Percentiles rank a stretch among this genome's conserved stretches.
phyloP scores from a whole-genome alignment of 768 basidiomycete genomes.

The Boletus vermiculosoides region DNA sequence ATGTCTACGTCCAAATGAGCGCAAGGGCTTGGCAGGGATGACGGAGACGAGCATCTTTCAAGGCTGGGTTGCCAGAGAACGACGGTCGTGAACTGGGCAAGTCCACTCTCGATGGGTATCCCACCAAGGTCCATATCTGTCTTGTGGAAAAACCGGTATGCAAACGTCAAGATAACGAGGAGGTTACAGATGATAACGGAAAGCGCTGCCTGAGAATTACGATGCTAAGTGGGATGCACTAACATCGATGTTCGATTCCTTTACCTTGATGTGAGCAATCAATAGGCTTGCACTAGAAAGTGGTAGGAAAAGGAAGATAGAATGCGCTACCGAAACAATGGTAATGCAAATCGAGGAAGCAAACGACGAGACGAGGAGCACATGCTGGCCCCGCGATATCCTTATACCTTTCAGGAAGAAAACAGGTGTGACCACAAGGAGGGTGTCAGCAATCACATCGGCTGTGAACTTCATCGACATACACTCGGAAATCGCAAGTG shows the following conservation, averaged over 20 bases:
- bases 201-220: slow-evolving; percentile 17
- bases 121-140: not conserved
- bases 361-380: slow-evolving; percentile 22
- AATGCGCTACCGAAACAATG: slow-evolving; percentile 13
- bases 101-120: not conserved
- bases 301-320: slow-evolving; percentile 9
- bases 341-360: slow-evolving; percentile 23
- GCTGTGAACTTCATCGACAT: slow-evolving; percentile 9
- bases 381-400: slow-evolving; percentile 10
- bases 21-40: not conserved
- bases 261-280: slow-evolving; percentile 21
- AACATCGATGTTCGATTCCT: not conserved
- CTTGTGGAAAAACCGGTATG: slow-evolving; percentile 11
- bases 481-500: not conserved
- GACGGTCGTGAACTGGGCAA: slow-evolving; percentile 18
- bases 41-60: not conserved
- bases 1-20: not conserved
- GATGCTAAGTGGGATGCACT: not conserved
- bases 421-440: slow-evolving; percentile 17
- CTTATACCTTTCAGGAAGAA: slow-evolving; percentile 14
- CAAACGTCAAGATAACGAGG: slow-evolving; percentile 19
- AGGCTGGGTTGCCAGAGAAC: not conserved
- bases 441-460: slow-evolving; percentile 18
- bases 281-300: slow-evolving; percentile 2
- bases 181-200: slow-evolving; percentile 23